Evolutionary conservation across 208 protist genomes (phyloP), one percentile per base, ranked within the genome.

Genomic region (Strigomonas oncopelti): DNA sequence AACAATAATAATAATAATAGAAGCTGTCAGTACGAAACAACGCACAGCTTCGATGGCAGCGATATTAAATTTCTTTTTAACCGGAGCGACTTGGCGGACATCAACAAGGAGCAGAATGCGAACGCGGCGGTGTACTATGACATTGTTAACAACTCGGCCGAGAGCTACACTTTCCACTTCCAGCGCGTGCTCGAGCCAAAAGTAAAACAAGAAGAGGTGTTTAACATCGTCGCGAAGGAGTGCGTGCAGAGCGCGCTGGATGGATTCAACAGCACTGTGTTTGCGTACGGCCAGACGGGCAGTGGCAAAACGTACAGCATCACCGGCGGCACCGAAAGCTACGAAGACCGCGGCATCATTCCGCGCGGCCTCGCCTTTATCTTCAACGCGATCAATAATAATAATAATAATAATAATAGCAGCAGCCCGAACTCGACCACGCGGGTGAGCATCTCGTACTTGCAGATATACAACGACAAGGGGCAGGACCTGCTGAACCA

Each of bases 241-340:
- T 78, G 96, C n/a, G 87, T 97, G 65, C 75, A 93, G 65, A 91
- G 81, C 60, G 94, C 91, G 5, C 70, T 97, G 55, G 94, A 97
- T 67, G 94, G 94, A 22, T 97, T 96, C 63, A 77, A 84, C 27
- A 86, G 96, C 18, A 96, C 90, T 63, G 81, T 97, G 25, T 93
- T 97, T 46, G 94, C 94, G 3, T 97, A 97, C 65, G 94, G 94
- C 0, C 94, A 97, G 70, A 97, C 94, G 4, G 94, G 94, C 34
- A 87, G 76, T 13, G 91, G 94, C 58, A 96, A 97, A 68, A 97
- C 93, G 14, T 94, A 93, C 72, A 96, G 86, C 8, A 97, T 97
- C 90, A 87, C 94, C 51, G 93, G 93, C 18, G 67, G 83, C 28
- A 51, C 83, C 51, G 29, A 28, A 0, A 63, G 62, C 18, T 45